Evolutionary conservation across 1,284 basidiomycete species (phyloP).

Genomic region (Ceratobasidium sp.): DNA sequence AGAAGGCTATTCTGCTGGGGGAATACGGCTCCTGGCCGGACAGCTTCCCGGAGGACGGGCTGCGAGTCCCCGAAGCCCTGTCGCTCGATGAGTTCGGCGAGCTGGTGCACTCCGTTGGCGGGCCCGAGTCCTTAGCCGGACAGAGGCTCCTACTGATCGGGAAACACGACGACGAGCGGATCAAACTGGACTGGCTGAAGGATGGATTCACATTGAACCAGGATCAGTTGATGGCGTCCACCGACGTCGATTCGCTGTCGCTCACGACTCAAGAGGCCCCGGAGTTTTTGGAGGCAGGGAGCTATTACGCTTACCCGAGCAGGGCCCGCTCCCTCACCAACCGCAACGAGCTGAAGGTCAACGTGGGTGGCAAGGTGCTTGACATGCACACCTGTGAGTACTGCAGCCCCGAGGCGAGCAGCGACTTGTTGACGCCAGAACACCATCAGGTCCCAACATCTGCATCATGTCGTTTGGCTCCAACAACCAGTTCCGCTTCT

Average conservation of each 20-base stretch:
- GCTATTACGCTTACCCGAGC: conserved; percentile 9
- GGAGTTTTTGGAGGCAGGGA: neutral
- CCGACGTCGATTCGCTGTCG: conserved; percentile 10
- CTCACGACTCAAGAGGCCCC: neutral
- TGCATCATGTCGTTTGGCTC: conserved; percentile 9
- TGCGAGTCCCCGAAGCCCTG: neutral
- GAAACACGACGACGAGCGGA: neutral
- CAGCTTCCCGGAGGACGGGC: neutral
- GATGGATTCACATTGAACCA: neutral
- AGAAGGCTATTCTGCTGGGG: neutral
- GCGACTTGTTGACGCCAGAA: neutral
- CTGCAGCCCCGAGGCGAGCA: neutral
- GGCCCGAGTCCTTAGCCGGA: neutral
- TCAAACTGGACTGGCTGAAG: conserved; percentile 4
- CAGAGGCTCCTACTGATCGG: neutral
- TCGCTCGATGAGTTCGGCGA: neutral
- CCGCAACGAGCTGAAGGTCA: neutral
- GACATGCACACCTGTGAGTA: conserved; percentile 13
- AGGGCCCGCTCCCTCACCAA: neutral
- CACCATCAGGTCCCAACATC: neutral
- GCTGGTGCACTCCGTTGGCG: neutral
- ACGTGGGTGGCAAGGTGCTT: neutral
- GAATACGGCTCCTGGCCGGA: neutral
- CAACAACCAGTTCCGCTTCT: conserved; percentile 16
- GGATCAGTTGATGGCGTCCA: neutral